A percentile compares a stretch with the other conserved stretches of the same genome.
Conservation (phyloP, 108 stramenopile species). For the Discostella pseudostelligera region DNA sequence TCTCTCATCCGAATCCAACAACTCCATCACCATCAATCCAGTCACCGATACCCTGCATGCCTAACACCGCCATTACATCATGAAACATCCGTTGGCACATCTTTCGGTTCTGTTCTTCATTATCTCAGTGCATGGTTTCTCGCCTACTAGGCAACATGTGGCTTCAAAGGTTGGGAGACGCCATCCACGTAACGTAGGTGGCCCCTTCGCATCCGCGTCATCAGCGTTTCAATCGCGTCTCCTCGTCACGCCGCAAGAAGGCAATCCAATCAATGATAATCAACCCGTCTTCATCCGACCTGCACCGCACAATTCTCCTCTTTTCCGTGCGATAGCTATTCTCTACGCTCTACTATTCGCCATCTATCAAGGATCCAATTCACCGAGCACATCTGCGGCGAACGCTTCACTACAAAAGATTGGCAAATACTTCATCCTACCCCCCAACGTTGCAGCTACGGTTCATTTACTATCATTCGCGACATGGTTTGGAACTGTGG, state of each 20-base stretch:
- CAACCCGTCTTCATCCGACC: constrained; percentile 41
- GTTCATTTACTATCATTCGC: constrained; percentile 63
- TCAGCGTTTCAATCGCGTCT: constrained; percentile 5
- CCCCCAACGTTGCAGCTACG: constrained; percentile 47
- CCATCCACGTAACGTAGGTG: too few relatives aligned
- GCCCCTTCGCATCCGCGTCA: background rate
- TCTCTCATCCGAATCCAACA: too few relatives aligned
- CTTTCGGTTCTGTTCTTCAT: too few relatives aligned
- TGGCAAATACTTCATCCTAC: constrained; percentile 29
- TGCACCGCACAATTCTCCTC: constrained; percentile 38
- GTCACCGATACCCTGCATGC: too few relatives aligned
- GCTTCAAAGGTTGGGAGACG: too few relatives aligned
- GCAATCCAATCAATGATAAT: background rate
- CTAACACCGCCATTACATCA: too few relatives aligned
- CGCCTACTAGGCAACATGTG: too few relatives aligned
- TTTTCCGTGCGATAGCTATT: constrained; percentile 36
- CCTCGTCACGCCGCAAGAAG: constrained; percentile 14
- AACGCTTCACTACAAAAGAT: constrained; percentile 16
- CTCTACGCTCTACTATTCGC: constrained; percentile 39
- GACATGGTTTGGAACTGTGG: constrained; percentile 76
- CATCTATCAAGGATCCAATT: constrained; percentile 27
- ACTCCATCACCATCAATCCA: too few relatives aligned
- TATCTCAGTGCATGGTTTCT: too few relatives aligned
- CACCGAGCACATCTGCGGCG: constrained; percentile 6
- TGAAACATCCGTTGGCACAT: too few relatives aligned